Base-by-base conservation (phyloP, 768 basidiomycete genomes). In the Lactarius evosmus region DNA sequence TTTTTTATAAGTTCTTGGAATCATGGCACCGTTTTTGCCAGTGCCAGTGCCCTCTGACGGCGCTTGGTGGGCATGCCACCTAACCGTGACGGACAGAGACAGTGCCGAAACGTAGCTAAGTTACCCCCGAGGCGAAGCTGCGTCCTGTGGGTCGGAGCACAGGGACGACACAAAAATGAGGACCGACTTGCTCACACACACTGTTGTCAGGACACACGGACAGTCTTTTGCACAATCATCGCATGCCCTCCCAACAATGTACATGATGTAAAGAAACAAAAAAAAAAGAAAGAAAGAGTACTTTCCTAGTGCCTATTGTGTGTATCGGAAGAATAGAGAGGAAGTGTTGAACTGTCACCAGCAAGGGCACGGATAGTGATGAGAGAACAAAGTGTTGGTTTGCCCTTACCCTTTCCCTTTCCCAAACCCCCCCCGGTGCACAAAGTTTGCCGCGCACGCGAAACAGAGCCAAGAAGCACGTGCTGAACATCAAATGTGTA, bases 221-320 rank as follows among this genome's bases (percentile, higher is more conserved):
- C 44, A 63, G 49, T 53, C 40, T 56, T 56, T 12, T 41, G 56
- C 49, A 53, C 63, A 64, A 64, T 64, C 63, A 32, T 60, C 58
- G 46, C 58, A 41, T 65, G 63, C 54, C 63, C 63, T 65, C 63
- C 63, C 63, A 65, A 65, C 63, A 65, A 65, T 60, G 63, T 61
- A 61, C 16, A 56, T 54, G n/a, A 62, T 4, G 46, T 57, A 58
- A 56, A 50, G 32, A 33, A 41, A 49, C 4, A 40, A 41, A 36
- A 41, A 6, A 11, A 36, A 51, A 30, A 22, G 7, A 19, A 9
- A 17, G 11, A 33, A n/a, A 25, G 2, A 5, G 27, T 5, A 63
- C 52, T 30, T 59, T 14, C 57, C 62, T 59, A 59, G 59, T 19
- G 40, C 5, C 4, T 44, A n/a, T 44, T 44, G 40, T 44, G 41